Percentiles rank a stretch among this genome's conserved stretches.
Conservation (phyloP, 2,329 filamentous ascomycete genomes). For the Coniochaeta prunicola region DNA sequence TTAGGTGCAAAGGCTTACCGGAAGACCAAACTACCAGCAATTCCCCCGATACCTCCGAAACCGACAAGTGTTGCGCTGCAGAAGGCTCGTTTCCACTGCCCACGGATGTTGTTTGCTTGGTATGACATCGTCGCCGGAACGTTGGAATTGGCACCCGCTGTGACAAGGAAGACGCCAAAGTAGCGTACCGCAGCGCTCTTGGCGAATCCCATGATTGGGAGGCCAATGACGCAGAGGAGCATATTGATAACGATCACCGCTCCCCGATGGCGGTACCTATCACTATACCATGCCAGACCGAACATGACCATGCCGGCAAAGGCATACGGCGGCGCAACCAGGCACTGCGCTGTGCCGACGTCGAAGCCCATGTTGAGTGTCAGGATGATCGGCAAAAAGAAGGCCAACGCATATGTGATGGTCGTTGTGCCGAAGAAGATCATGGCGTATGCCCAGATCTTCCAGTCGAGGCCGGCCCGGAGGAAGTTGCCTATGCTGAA, state of each 20-base stretch:
- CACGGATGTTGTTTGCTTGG: slow-evolving; percentile 82
- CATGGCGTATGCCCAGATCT: slow-evolving; percentile 55
- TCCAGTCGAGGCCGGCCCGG: slow-evolving; percentile 39
- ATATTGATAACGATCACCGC: slow-evolving; percentile 61
- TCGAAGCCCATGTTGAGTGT: slow-evolving; percentile 54
- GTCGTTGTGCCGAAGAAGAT: slow-evolving; percentile 62
- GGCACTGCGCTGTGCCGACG: slow-evolving; percentile 58
- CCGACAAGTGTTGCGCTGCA: slow-evolving; percentile 70
- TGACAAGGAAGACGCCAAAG: slow-evolving; percentile 69
- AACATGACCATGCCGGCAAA: slow-evolving; percentile 60
- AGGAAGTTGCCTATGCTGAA: slow-evolving; percentile 44
- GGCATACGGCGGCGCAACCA: slow-evolving; percentile 62
- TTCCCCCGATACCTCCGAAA: slow-evolving; percentile 72
- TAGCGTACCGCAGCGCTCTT: slow-evolving; percentile 51
- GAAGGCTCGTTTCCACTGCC: slow-evolving; percentile 83
- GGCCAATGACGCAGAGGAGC: slow-evolving; percentile 57
- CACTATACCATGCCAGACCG: slow-evolving; percentile 53
- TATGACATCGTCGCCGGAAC: slow-evolving; percentile 69
- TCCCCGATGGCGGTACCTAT: slow-evolving; percentile 59
- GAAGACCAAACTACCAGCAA: slow-evolving; percentile 68
- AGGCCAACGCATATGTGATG: slow-evolving; percentile 67
- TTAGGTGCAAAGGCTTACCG: slow-evolving; percentile 25
- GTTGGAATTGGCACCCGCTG: slow-evolving; percentile 71
- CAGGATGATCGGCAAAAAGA: slow-evolving; percentile 74
- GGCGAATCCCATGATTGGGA: slow-evolving; percentile 67